Evolutionary conservation across 495 filamentous ascomycete genomes (phyloP).

Genomic region (Diplogelasinospora grovesii): DNA sequence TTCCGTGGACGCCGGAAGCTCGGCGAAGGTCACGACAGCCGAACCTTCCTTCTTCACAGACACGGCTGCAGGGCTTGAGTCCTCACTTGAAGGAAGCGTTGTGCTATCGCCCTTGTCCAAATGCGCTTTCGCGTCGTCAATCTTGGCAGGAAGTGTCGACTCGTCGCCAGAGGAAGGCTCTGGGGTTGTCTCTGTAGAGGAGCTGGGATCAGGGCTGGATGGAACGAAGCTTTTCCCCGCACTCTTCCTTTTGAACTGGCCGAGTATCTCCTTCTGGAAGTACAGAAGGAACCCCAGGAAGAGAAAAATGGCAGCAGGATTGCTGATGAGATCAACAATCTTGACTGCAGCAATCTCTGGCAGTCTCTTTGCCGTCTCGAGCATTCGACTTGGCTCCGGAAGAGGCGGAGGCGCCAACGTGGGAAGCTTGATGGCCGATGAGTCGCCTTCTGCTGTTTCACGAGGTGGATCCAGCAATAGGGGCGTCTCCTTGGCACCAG

Average conservation of each 20-base stretch:
- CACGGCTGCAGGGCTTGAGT: too few relatives aligned
- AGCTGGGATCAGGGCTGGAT: too few relatives aligned
- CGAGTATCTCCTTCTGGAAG: conserved; percentile 28
- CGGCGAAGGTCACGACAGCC: conserved; percentile 10
- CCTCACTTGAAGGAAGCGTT: too few relatives aligned
- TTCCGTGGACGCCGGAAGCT: conserved; percentile 4
- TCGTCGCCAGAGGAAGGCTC: too few relatives aligned
- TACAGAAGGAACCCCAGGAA: conserved; percentile 25
- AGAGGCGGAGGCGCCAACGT: conserved; percentile 1
- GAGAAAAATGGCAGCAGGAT: conserved; percentile 38
- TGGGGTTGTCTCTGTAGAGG: too few relatives aligned
- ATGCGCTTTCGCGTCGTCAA: too few relatives aligned
- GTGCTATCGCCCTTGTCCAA: too few relatives aligned
- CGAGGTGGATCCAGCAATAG: conserved; percentile 5
- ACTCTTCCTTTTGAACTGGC: conserved; percentile 9
- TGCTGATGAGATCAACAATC: conserved; percentile 38
- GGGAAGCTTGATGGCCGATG: not conserved
- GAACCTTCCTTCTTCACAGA: not conserved
- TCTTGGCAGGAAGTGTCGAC: not conserved
- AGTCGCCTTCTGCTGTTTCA: not conserved
- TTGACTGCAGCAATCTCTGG: conserved; percentile 30
- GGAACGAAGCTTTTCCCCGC: conserved; percentile 2
- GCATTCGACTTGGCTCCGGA: conserved; percentile 23
- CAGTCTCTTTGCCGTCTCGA: conserved; percentile 29
- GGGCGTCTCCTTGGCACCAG: not conserved